Evolutionary conservation across 2,329 filamentous ascomycete genomes (phyloP).

Genomic region (Teratosphaeria viscida): DNA sequence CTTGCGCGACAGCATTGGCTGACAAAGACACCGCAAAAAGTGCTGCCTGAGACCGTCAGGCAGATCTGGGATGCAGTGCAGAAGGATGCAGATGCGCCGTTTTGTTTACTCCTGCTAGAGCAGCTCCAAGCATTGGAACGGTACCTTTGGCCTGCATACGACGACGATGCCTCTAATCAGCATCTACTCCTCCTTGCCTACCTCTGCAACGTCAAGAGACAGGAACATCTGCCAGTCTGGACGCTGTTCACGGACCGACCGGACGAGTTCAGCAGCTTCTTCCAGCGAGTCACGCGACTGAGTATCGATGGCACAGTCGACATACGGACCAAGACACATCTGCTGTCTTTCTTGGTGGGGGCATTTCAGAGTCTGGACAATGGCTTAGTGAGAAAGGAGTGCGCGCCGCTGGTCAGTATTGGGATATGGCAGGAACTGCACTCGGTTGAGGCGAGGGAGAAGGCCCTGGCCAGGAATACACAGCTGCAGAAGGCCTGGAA

Average conservation of each 20-base stretch:
- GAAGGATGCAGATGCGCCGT: conserved; percentile 65
- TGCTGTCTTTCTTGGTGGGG: conserved; percentile 81
- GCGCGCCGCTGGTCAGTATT: conserved; percentile 87
- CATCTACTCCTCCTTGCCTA: conserved; percentile 81
- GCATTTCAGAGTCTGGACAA: conserved; percentile 92
- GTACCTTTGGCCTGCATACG: conserved; percentile 91
- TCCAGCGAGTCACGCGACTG: conserved; percentile 82
- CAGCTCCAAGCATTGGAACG: conserved; percentile 85
- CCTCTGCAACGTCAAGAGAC: conserved; percentile 77
- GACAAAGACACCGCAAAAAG: conserved; percentile 52
- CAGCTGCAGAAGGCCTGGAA: conserved; percentile 84
- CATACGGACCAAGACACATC: conserved; percentile 52
- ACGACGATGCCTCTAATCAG: conserved; percentile 69
- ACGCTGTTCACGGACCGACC: conserved; percentile 67
- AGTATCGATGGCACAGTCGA: conserved; percentile 47
- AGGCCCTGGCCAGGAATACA: conserved; percentile 59
- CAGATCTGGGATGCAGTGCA: conserved; percentile 85
- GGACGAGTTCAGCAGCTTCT: conserved; percentile 76
- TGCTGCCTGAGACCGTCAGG: conserved; percentile 67
- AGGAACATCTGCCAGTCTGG: conserved; percentile 83
- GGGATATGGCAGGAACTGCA: conserved; percentile 91
- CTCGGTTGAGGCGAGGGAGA: conserved; percentile 62
- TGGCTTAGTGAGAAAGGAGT: conserved; percentile 84
- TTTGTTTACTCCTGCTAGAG: conserved; percentile 72
- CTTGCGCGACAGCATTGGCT: conserved; percentile 82